These are phyloP conservation scores for Amphichorda felina DNA, from an alignment of 2,329 filamentous ascomycete genomes.

Conservation along the genomic window DNA sequence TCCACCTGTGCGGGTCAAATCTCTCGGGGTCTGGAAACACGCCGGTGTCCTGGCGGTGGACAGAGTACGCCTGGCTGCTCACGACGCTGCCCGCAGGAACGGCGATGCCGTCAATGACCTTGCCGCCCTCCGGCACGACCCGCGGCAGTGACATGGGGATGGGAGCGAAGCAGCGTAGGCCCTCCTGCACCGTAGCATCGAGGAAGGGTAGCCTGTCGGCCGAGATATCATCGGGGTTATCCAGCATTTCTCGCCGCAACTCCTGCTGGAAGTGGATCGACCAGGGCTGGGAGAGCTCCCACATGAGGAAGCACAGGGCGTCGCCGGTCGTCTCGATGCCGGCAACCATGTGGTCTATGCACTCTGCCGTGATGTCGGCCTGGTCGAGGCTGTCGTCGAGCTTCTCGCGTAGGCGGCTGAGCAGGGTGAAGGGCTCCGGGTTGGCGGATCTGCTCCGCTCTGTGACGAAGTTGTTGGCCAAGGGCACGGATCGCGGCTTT, in stretches of 20 bases:
- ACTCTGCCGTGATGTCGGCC: constrained; percentile 38
- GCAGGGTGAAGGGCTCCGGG: constrained; percentile 5
- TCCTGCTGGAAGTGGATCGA: constrained; percentile 34
- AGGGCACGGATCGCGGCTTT: constrained; percentile 4
- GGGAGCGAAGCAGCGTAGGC: constrained; percentile 38
- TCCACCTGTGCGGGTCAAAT: constrained; percentile 77
- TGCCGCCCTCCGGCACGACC: constrained; percentile 40
- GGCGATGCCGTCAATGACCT: constrained; percentile 41
- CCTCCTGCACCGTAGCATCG: constrained; percentile 6
- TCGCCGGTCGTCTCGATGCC: constrained; percentile 46
- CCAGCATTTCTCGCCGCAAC: constrained; percentile 28
- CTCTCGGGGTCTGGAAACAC: constrained; percentile 69
- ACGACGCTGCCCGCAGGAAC: constrained; percentile 43
- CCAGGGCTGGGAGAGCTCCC: constrained; percentile 52
- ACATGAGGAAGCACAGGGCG: constrained; percentile 58
- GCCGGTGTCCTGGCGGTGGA: constrained; percentile 45
- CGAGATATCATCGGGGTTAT: background rate
- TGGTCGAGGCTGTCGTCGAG: constrained; percentile 29
- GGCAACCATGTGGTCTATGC: constrained; percentile 39
- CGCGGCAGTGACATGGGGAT: constrained; percentile 58
- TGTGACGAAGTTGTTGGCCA: constrained; percentile 5
- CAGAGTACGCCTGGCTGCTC: constrained; percentile 48
- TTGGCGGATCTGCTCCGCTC: constrained; percentile 5
- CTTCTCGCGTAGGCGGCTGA: constrained; percentile 6
- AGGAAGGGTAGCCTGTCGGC: constrained; percentile 20